Conservation (phyloP, 208 protist species). For the Crithidia bombi region DNA sequence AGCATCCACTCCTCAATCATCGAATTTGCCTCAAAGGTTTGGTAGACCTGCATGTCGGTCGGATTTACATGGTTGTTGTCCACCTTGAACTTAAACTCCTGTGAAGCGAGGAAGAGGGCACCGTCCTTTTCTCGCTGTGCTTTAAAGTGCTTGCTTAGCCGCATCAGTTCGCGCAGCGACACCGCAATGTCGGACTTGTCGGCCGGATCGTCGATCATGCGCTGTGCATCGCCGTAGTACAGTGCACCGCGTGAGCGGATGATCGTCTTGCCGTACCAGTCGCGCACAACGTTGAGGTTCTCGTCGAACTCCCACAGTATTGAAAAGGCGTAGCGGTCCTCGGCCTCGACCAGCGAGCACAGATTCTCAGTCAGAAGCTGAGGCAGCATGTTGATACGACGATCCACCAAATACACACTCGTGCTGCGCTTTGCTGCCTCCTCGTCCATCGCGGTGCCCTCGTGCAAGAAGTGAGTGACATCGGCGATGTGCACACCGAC, state of each 20-base stretch:
- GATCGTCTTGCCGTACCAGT: constrained; percentile 93
- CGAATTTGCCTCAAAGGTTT: constrained; percentile 93
- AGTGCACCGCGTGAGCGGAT: constrained; percentile 93
- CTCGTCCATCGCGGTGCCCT: constrained; percentile 92
- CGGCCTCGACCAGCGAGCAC: constrained; percentile 92
- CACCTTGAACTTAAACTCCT: constrained; percentile 93
- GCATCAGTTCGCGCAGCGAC: constrained; percentile 80
- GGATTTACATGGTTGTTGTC: constrained; percentile 89
- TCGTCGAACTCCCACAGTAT: constrained; percentile 94
- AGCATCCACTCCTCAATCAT: constrained; percentile 98
- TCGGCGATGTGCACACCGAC: constrained; percentile 98
- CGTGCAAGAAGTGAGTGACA: constrained; percentile 95
- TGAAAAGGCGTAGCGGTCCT: constrained; percentile 94
- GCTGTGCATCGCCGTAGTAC: constrained; percentile 95
- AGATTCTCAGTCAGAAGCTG: constrained; percentile 95
- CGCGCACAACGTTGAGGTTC: constrained; percentile 81
- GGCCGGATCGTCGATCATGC: constrained; percentile 88
- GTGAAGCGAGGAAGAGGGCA: constrained; percentile 87
- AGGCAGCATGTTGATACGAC: constrained; percentile 98
- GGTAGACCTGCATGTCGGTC: constrained; percentile 91
- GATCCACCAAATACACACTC: constrained; percentile 96
- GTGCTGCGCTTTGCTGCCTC: constrained; percentile 95
- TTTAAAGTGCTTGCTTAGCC: constrained; percentile 87
- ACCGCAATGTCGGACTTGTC: constrained; percentile 70
- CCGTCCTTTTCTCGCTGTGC: constrained; percentile 75